Percentiles rank a stretch among this genome's conserved stretches.
These are phyloP conservation scores for Monilinia aucupariae DNA, from an alignment of 2,329 filamentous ascomycete species.

Conservation along the genomic window DNA sequence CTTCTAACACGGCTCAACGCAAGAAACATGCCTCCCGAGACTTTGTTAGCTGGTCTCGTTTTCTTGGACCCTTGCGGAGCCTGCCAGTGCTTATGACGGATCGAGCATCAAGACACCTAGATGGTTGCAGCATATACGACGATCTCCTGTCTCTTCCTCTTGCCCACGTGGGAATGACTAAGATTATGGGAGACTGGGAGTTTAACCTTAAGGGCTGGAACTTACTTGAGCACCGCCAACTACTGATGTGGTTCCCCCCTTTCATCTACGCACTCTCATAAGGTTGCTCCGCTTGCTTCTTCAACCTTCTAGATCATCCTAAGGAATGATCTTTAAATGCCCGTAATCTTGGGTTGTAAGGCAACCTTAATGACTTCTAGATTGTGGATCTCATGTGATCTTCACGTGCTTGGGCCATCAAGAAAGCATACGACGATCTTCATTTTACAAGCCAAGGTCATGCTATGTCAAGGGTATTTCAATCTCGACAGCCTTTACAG, in stretches of 20 bases:
- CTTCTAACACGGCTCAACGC: background rate
- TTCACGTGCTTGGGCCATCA: background rate
- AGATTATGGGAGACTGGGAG: background rate
- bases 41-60: constrained; percentile 7
- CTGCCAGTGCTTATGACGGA: constrained; percentile 3
- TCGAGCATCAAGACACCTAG: background rate
- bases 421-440: constrained; percentile 1
- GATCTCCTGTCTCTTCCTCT: constrained; percentile 6
- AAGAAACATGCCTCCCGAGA: background rate
- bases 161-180: constrained; percentile 17
- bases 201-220: constrained; percentile 4
- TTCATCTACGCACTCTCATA: background rate
- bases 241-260: constrained; percentile 3
- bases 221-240: background rate
- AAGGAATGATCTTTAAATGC: constrained; percentile 1
- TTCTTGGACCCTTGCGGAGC: constrained; percentile 1
- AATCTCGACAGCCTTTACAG: background rate
- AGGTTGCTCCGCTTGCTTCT: background rate
- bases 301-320: constrained; percentile 3
- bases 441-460: constrained; percentile 1
- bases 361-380: background rate
- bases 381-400: background rate
- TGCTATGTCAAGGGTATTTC: background rate
- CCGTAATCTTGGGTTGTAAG: background rate
- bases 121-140: background rate